Base-by-base conservation (phyloP, 2,329 filamentous ascomycete species). In the Claviceps purpurea region DNA sequence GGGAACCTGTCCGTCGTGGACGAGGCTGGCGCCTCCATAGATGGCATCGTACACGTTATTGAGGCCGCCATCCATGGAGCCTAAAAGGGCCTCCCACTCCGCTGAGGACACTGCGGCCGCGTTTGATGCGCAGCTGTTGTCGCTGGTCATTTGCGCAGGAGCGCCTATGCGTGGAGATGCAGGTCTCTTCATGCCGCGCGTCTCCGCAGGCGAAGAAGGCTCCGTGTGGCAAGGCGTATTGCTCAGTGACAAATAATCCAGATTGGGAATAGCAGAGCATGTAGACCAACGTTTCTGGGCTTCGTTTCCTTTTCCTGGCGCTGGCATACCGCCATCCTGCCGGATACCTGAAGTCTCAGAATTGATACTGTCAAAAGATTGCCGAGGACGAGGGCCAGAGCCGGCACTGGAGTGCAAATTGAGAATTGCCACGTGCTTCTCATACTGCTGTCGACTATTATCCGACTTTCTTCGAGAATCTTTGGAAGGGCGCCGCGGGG, bases 11-110 rank as follows among this genome's bases (percentile, higher is more conserved):
- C 74, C 70, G 38, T 73, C 69, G 37, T 75, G 64, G 4, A 68
- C 70, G 55, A 71, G 67, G 46, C 73, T 73, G 10, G 77, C 75
- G 0, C 85, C 85, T 40, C 85, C 86, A 58, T 89, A 89, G 52
- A 89, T 88, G 42, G 83, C 84, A 62, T 89, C 84, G 65, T 88
- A 93, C n/a, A 94, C 84, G 62, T 91, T 94, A 51, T 83, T 80
- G 57, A 84, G 78, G 0, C 87, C 87, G 39, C 82, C 82, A 59
- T 95, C 89, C 64, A 95, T 81, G 22, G 84, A 84, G 4, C 85
- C 83, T 2, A 95, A 75, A 0, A 95, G 74, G 1, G 84, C 81
- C 65, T 95, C 89, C 89, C 89, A 95, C 59, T 93, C 87, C 0
- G 81, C 74, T 8, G 82, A 70, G 1, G 81, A 81, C 13, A 84